A percentile compares a stretch with the other conserved stretches of the same genome.
Conservation (phyloP, 2,329 filamentous ascomycete species). For the Xylaria sp. region DNA sequence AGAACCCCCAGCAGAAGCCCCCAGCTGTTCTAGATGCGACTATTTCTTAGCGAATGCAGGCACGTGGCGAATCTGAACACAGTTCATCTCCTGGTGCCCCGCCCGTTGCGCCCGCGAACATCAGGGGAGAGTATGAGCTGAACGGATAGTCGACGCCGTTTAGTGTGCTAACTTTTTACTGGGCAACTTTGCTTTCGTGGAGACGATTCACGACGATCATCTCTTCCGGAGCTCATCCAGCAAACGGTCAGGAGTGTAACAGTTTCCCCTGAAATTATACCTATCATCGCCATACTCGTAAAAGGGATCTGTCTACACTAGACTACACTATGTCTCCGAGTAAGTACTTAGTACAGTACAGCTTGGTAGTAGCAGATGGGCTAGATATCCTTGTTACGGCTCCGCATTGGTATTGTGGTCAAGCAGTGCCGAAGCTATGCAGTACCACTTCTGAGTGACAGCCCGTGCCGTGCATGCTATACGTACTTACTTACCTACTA, state of each 20-base stretch:
- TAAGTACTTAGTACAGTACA: neutral
- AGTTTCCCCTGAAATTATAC: too few relatives aligned
- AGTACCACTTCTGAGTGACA: neutral
- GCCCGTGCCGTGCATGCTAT: neutral
- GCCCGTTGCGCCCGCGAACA: neutral
- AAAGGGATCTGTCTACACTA: too few relatives aligned
- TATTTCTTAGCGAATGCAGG: neutral
- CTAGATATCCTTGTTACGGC: neutral
- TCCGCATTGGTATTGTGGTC: neutral
- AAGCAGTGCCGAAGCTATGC: neutral
- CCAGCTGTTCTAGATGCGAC: neutral
- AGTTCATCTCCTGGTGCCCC: constrained; percentile 5
- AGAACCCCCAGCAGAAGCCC: too few relatives aligned
- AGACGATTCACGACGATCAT: neutral
- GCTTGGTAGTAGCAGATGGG: neutral
- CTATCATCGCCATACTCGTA: too few relatives aligned
- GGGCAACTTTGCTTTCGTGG: neutral
- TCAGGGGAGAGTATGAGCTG: neutral
- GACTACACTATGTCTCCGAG: neutral
- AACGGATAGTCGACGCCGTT: neutral
- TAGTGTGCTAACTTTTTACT: neutral
- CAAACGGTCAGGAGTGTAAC: too few relatives aligned
- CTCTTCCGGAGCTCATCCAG: neutral
- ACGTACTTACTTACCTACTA: neutral
- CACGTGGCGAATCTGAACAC: neutral